phyloP scores from a whole-genome alignment of 208 protist species.

The Acanthamoeba healyi region DNA sequence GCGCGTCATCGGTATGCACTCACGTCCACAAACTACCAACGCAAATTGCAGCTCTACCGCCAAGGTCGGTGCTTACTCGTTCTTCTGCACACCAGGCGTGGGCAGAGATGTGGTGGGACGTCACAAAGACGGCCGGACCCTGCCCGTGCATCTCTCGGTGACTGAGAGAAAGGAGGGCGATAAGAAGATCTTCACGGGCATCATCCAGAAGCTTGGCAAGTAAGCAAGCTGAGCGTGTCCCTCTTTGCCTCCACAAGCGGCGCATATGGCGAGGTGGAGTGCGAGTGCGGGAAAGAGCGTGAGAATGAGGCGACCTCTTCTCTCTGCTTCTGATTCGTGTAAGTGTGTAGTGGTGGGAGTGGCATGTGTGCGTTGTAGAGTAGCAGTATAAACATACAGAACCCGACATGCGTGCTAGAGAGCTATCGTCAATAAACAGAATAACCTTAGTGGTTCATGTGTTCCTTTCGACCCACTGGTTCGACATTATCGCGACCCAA shows the following conservation, averaged over 20 bases:
- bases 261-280: not conserved
- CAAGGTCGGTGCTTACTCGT: no score
- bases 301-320: not conserved
- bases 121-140: constrained; percentile 66
- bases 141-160: constrained; percentile 48
- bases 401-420: no score
- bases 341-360: not conserved
- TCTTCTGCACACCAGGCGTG: not conserved
- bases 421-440: no score
- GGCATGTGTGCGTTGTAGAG: not conserved
- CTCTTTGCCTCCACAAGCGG: no score
- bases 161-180: constrained; percentile 72
- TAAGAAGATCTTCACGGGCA: constrained; percentile 72
- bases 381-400: no score
- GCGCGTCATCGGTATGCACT: constrained; percentile 23
- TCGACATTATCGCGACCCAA: no score
- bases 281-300: not conserved
- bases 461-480: no score
- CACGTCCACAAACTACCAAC: no score
- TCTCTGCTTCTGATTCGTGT: not conserved
- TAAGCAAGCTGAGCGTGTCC: not conserved
- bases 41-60: no score
- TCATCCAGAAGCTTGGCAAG: constrained; percentile 60
- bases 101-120: constrained; percentile 63
- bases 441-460: no score